Percentiles rank a stretch among this genome's conserved stretches.
phyloP scores from a whole-genome alignment of 768 basidiomycete genomes.

The Leccinum longicurvipes region DNA sequence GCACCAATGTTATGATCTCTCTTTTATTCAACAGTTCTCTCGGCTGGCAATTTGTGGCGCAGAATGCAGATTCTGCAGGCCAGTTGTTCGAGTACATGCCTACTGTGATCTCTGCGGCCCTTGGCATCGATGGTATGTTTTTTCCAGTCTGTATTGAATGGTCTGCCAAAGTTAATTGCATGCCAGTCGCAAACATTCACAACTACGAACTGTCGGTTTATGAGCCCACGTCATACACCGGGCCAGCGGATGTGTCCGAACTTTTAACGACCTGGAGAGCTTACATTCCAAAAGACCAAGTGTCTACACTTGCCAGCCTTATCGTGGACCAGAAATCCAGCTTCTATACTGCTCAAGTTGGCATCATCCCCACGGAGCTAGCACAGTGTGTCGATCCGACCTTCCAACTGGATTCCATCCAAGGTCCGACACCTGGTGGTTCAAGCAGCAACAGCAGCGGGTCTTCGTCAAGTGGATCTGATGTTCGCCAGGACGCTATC shows the following conservation, averaged over 20 bases:
- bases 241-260: slow-evolving; percentile 41
- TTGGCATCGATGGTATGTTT: slow-evolving; percentile 41
- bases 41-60: slow-evolving; percentile 69
- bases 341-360: slow-evolving; percentile 57
- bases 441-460: slow-evolving; percentile 12
- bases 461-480: slow-evolving; percentile 27
- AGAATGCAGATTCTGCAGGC: slow-evolving; percentile 51
- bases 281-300: slow-evolving; percentile 56
- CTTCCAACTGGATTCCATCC: slow-evolving; percentile 52
- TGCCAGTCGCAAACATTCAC: slow-evolving; percentile 35
- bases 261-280: slow-evolving; percentile 72
- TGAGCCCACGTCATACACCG: slow-evolving; percentile 54
- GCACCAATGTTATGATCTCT: slow-evolving; percentile 51
- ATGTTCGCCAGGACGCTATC: slow-evolving; percentile 73
- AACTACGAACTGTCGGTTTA: slow-evolving; percentile 67
- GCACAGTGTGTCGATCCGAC: slow-evolving; percentile 69
- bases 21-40: slow-evolving; percentile 59
- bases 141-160: background rate
- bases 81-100: slow-evolving; percentile 81
- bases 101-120: slow-evolving; percentile 41
- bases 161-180: slow-evolving; percentile 31
- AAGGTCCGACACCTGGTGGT: slow-evolving; percentile 35
- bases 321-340: slow-evolving; percentile 57
- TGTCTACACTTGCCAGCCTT: slow-evolving; percentile 60
- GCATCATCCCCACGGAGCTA: slow-evolving; percentile 48